Evolutionary conservation across 2,329 filamentous ascomycete species (phyloP).

Genomic region (Alternaria sp.): DNA sequence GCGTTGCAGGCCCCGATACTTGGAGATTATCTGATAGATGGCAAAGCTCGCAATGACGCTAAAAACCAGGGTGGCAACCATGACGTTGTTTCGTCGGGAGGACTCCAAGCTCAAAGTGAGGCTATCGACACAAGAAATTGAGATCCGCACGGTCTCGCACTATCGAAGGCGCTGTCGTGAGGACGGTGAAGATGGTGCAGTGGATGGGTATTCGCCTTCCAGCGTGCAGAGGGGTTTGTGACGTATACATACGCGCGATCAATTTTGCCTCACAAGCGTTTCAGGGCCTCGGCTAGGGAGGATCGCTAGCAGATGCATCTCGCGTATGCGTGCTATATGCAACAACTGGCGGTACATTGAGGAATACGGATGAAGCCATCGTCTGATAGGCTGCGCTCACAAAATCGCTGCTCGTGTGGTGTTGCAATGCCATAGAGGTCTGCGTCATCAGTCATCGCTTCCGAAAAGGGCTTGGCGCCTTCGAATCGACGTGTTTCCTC

Average conservation of each 20-base stretch:
- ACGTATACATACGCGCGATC: conserved; percentile 26
- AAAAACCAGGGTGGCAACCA: conserved; percentile 35
- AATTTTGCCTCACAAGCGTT: conserved; percentile 37
- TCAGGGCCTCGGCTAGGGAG: conserved; percentile 24
- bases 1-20: conserved; percentile 46
- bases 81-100: conserved; percentile 12
- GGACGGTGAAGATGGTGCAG: background rate
- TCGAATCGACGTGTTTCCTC: background rate
- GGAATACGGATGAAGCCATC: background rate
- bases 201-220: conserved; percentile 10
- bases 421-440: background rate
- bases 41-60: conserved; percentile 37
- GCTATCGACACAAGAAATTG: background rate
- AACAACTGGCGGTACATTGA: background rate
- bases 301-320: conserved; percentile 1
- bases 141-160: background rate
- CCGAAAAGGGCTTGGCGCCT: conserved; percentile 1
- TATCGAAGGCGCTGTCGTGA: background rate
- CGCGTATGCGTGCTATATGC: background rate
- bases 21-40: conserved; percentile 39
- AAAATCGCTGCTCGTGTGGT: background rate
- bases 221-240: conserved; percentile 17
- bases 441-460: background rate
- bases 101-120: background rate
- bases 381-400: background rate